Base-by-base conservation (phyloP, 176 grass and related monocot species). In the Raddia distichophylla region DNA sequence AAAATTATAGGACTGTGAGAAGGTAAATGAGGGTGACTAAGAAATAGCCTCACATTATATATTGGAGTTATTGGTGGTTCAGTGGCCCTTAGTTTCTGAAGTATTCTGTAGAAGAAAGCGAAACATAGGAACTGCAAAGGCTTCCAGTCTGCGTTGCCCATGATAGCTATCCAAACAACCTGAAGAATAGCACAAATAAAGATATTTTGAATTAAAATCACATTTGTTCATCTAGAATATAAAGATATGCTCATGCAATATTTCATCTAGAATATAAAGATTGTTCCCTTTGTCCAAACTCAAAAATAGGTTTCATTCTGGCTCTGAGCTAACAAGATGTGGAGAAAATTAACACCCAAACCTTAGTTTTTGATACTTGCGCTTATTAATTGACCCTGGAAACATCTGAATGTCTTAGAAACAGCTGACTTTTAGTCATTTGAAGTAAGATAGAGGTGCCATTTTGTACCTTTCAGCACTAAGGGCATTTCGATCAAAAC, bases 91-190 rank as follows among this genome's bases (percentile, higher is more conserved):
- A 99, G 80, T 72, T 99, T 99, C 86, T 90, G 90, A 80, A 99
- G 88, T 86, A 99, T 95, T 90, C 96, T 82, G 72, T 95, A 99
- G 88, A 99, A 95, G 92, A 91, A 95, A 50, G 73, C 82, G 73
- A 99, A 99, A 84, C 84, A 94, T 61, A 99, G 75, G 90, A 99
- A 91, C 65, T 99, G 93, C 93, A 99, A 82, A 64, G 96, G 96
- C 58, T 92, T 99, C 93, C 93, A 99, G 74, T 99, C 90, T 3
- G 87, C 89, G 61, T 72, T 91, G 60, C 87, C 50, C 65, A 89
- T 83, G 42, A 95, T 83, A 73, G 88, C 79, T 48, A 89, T 87
- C 93, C 93, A 99, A 75, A 85, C n/a, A 55, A 88, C 94, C 96
- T 99, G 88, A 44, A 93, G 47, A 50, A 87, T 64, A 78, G 64